These are phyloP conservation scores for Podaxis sp. DNA, from an alignment of 768 basidiomycete genomes.

Conservation along the genomic window DNA sequence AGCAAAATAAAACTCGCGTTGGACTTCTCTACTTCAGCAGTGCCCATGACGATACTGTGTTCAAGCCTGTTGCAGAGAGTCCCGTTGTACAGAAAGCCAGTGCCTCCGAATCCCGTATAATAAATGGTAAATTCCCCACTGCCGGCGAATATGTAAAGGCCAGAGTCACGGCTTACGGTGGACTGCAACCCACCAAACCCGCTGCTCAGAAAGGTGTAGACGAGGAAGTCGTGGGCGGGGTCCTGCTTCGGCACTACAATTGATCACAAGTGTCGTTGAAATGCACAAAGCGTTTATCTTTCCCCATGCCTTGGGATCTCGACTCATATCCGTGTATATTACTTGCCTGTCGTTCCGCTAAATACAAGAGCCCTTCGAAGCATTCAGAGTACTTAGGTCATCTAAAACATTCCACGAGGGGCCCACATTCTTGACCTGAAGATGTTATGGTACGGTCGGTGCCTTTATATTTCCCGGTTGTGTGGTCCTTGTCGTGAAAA, in stretches of 20 bases:
- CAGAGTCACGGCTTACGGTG: slow-evolving; percentile 38
- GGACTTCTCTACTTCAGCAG: slow-evolving; percentile 45
- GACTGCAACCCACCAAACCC: slow-evolving; percentile 21
- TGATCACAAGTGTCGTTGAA: slow-evolving; percentile 16
- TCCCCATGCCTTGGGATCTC: background rate
- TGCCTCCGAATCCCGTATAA: slow-evolving; percentile 19
- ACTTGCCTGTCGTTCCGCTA: too few relatives aligned
- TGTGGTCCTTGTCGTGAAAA: too few relatives aligned
- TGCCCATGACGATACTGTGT: slow-evolving; percentile 37
- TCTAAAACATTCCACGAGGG: too few relatives aligned
- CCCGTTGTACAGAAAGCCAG: slow-evolving; percentile 36
- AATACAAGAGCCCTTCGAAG: too few relatives aligned
- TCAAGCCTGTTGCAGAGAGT: slow-evolving; percentile 36
- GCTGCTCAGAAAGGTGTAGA: slow-evolving; percentile 33
- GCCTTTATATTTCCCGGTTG: too few relatives aligned
- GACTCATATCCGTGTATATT: background rate
- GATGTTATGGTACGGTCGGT: too few relatives aligned
- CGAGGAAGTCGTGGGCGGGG: slow-evolving; percentile 41
- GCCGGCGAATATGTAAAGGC: slow-evolving; percentile 37
- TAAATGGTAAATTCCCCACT: slow-evolving; percentile 34
- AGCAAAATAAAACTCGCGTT: slow-evolving; percentile 37
- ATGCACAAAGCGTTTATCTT: background rate
- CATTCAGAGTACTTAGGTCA: too few relatives aligned
- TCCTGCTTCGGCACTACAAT: slow-evolving; percentile 45
- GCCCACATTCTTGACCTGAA: too few relatives aligned